Evolutionary conservation across 179 eudicot genomes (phyloP).

Genomic region (Carnegiea gigantea): DNA sequence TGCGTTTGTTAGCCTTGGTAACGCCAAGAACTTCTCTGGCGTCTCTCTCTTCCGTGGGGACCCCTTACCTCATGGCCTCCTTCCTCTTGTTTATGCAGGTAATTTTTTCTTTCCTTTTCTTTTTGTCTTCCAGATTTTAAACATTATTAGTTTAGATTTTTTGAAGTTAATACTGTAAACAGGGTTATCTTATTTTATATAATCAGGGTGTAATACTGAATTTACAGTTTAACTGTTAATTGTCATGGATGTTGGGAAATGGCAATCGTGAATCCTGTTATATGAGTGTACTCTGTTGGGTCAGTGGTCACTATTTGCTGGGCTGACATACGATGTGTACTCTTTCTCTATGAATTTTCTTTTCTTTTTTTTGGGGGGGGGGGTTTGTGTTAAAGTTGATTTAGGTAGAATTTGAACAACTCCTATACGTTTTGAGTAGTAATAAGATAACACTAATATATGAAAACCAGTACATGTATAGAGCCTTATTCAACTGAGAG

Average conservation of each 20-base stretch:
- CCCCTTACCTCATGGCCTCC: constrained; percentile 36
- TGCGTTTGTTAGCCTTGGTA: constrained; percentile 55
- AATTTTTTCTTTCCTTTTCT: neutral
- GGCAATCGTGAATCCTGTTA: neutral
- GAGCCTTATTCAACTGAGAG: too few species aligned
- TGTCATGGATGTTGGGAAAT: neutral
- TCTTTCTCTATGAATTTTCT: too few species aligned
- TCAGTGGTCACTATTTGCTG: neutral
- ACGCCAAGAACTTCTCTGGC: constrained; percentile 57
- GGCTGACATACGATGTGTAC: neutral
- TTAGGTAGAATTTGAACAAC: too few species aligned
- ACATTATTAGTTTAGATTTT: too few species aligned
- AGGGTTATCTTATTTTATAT: too few species aligned
- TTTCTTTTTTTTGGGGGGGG: too few species aligned
- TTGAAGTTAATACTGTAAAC: too few species aligned
- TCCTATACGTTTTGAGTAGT: too few species aligned
- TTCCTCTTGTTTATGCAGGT: constrained; percentile 74
- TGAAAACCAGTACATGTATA: too few species aligned
- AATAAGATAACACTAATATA: too few species aligned
- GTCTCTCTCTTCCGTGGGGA: constrained; percentile 69
- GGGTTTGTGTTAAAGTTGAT: too few species aligned
- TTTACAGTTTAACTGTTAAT: neutral
- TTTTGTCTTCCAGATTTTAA: too few species aligned
- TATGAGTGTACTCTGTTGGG: neutral
- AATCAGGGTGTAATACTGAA: neutral